phyloP scores from a whole-genome alignment of 192 early-diverging fungal species.

The Geranomyces michiganensis region DNA sequence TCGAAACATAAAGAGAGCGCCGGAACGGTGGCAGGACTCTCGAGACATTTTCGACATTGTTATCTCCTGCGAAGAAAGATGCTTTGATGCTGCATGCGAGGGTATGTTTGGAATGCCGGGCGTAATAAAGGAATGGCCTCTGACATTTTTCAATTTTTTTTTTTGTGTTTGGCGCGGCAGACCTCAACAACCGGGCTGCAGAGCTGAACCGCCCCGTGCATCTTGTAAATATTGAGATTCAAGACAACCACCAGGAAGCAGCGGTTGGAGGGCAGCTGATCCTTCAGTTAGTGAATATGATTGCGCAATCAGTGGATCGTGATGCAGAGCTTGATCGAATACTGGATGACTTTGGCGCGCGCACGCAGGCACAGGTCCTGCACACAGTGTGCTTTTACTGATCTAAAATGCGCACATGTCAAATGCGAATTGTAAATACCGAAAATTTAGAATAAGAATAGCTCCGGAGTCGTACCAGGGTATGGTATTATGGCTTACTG shows the following conservation, averaged over 20 bases:
- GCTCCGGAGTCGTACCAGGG: no score
- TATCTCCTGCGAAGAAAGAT: conserved; percentile 94
- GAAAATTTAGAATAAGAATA: no score
- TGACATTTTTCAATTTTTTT: no score
- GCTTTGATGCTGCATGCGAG: conserved; percentile 92
- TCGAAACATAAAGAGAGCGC: conserved; percentile 84
- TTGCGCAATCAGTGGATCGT: conserved; percentile 59
- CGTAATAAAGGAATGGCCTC: no score
- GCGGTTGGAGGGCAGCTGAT: conserved; percentile 82
- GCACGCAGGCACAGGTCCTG: conserved; percentile 47
- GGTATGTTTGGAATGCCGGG: no score
- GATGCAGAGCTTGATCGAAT: conserved; percentile 85
- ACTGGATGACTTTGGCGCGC: conserved; percentile 68
- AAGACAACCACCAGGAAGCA: conserved; percentile 92
- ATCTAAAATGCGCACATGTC: no score
- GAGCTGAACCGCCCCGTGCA: conserved; percentile 71
- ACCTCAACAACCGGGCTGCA: conserved; percentile 73
- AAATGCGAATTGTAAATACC: no score
- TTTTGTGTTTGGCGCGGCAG: no score
- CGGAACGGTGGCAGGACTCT: conserved; percentile 84
- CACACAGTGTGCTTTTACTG: conserved; percentile 47
- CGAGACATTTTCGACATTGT: conserved; percentile 82
- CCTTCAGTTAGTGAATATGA: conserved; percentile 75
- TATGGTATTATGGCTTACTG: no score
- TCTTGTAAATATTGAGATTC: conserved; percentile 95